Evolutionary conservation across 2,329 filamentous ascomycete genomes (phyloP).

Genomic region (Orbilia ellipsospora): DNA sequence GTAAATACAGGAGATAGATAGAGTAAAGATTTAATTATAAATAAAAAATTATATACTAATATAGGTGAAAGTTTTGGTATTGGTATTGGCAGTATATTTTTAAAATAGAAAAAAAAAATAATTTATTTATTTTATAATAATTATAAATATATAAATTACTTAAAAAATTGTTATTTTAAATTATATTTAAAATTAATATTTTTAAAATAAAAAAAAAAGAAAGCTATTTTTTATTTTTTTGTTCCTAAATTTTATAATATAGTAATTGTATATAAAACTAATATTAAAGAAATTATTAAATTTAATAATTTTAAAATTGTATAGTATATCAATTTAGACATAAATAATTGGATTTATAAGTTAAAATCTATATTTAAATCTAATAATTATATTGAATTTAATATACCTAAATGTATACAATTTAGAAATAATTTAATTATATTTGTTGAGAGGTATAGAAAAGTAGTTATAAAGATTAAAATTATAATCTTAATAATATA

Average conservation of each 20-base stretch:
- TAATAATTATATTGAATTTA: constrained; percentile 13
- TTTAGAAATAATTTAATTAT: too few species aligned
- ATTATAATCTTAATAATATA: too few species aligned
- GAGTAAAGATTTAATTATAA: not conserved
- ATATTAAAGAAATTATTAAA: not conserved
- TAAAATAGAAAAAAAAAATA: not conserved
- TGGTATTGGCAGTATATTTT: not conserved
- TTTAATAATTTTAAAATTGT: not conserved
- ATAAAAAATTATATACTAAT: not conserved
- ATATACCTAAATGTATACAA: too few species aligned
- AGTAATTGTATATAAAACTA: not conserved
- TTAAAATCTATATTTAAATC: constrained; percentile 12
- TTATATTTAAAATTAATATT: not conserved
- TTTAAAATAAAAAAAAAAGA: constrained; percentile 4
- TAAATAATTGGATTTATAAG: constrained; percentile 13
- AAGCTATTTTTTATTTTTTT: constrained; percentile 9
- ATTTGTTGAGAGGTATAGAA: too few species aligned
- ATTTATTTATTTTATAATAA: not conserved
- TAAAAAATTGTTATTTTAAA: not conserved
- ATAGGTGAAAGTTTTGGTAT: not conserved
- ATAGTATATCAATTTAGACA: not conserved
- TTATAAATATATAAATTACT: not conserved
- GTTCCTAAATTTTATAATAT: constrained; percentile 7
- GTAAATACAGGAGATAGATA: not conserved
- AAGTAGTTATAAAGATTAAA: too few species aligned